Conservation (phyloP, 148 eudicot genomes). For the Tetragonia tetragonoides region DNA sequence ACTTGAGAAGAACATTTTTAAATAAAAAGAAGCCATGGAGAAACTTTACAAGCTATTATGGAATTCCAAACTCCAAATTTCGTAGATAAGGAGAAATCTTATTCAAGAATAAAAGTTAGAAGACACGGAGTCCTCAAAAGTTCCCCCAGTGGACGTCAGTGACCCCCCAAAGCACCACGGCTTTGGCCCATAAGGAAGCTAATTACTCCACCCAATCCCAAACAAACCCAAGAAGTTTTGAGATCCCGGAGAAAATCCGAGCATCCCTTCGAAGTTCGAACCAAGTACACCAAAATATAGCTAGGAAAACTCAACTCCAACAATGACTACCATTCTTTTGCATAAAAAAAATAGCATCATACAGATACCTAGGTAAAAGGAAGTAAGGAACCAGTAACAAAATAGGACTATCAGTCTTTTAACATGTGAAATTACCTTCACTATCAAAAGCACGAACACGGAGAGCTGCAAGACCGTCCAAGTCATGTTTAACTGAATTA, state of each 20-base stretch:
- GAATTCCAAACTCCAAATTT: neutral
- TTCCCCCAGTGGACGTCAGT: no score
- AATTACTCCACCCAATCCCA: no score
- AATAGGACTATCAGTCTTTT: constrained; percentile 8
- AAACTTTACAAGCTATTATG: neutral
- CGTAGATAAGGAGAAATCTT: constrained; percentile 26
- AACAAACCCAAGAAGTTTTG: no score
- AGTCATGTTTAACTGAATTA: constrained; percentile 81
- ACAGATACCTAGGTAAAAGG: neutral
- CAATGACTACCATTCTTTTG: neutral
- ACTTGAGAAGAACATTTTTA: neutral
- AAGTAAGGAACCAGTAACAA: neutral
- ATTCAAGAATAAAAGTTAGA: no score
- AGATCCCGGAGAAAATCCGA: no score
- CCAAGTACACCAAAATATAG: no score
- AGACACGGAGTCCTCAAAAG: no score
- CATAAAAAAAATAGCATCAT: neutral
- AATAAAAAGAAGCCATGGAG: neutral
- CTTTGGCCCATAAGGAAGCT: no score
- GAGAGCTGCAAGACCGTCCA: constrained; percentile 89
- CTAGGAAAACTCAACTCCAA: no score
- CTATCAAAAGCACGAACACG: constrained; percentile 84
- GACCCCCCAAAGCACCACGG: no score
- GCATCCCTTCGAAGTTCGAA: no score
- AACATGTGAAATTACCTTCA: constrained; percentile 48